These are phyloP conservation scores for Phytophthora agathidicida DNA, from an alignment of 352 stramenopile genomes.

Conservation along the genomic window DNA sequence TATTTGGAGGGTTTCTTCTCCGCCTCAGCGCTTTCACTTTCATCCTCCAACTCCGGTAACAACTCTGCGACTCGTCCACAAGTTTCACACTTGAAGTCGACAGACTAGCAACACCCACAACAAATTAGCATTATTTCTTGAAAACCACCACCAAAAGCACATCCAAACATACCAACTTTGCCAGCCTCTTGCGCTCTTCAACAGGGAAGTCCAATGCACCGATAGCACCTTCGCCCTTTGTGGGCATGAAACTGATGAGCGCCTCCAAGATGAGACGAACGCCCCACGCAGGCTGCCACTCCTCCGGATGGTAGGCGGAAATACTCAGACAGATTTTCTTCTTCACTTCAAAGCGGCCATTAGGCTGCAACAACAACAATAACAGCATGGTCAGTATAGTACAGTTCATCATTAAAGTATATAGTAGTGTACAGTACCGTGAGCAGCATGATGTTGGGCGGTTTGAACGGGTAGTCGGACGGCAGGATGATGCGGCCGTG, in stretches of 20 bases:
- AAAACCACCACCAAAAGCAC: background rate
- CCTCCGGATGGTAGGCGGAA: constrained; percentile 96
- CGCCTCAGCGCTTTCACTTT: constrained; percentile 19
- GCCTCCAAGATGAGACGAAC: constrained; percentile 98
- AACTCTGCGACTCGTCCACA: constrained; percentile 73
- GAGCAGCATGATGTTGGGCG: constrained; percentile 98
- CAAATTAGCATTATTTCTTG: constrained; percentile 4
- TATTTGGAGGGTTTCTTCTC: constrained; percentile 71
- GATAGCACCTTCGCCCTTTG: constrained; percentile 85
- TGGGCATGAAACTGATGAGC: constrained; percentile 98
- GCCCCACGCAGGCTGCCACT: constrained; percentile 96
- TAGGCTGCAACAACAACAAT: constrained; percentile 65
- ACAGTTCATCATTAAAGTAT: background rate
- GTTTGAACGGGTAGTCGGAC: constrained; percentile 95
- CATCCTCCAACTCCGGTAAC: constrained; percentile 55
- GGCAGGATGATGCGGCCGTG: constrained; percentile 97
- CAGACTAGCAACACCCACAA: constrained; percentile 45
- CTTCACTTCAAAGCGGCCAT: constrained; percentile 96
- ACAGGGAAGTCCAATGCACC: constrained; percentile 78
- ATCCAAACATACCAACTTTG: constrained; percentile 53
- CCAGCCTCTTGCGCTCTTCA: constrained; percentile 65
- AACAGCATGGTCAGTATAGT: constrained; percentile 3
- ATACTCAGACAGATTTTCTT: constrained; percentile 99
- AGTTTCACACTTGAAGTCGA: constrained; percentile 79
- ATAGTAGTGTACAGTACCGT: constrained; percentile 59